Evolutionary conservation across 1,284 basidiomycete species (phyloP).

Genomic region (Macrocystidia cucumis): DNA sequence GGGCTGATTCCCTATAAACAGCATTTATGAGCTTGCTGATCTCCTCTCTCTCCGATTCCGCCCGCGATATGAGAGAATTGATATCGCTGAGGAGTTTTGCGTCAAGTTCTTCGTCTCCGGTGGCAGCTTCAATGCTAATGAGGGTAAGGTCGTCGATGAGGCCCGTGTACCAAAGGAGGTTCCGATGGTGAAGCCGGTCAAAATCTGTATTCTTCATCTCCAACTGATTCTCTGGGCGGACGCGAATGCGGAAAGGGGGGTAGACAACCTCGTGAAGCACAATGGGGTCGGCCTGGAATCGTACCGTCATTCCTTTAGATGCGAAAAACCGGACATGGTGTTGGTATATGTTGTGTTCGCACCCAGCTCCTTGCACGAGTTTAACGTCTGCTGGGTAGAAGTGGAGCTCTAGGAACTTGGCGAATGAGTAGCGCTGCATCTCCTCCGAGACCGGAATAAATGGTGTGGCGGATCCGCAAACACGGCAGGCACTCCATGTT

Average conservation of each 20-base stretch:
- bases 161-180: conserved; percentile 61
- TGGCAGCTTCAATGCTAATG: conserved; percentile 71
- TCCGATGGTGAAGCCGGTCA: conserved; percentile 68
- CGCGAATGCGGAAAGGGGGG: conserved; percentile 82
- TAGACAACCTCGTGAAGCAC: conserved; percentile 82
- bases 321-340: conserved; percentile 95
- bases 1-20: conserved; percentile 73
- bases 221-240: conserved; percentile 81
- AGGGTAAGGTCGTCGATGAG: conserved; percentile 68
- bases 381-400: conserved; percentile 86
- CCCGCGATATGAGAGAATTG: conserved; percentile 62
- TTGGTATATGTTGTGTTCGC: conserved; percentile 91
- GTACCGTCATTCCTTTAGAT: conserved; percentile 76
- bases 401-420: conserved; percentile 88
- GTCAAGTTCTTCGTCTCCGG: conserved; percentile 65
- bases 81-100: conserved; percentile 51
- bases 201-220: conserved; percentile 90
- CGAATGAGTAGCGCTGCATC: conserved; percentile 90
- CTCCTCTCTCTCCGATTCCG: conserved; percentile 70
- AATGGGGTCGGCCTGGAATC: conserved; percentile 85
- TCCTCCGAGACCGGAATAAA: conserved; percentile 90
- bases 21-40: conserved; percentile 72
- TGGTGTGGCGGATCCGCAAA: conserved; percentile 77
- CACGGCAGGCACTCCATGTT: conserved; percentile 88
- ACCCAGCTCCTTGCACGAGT: conserved; percentile 77